phyloP scores from a whole-genome alignment of 139 green algal genomes.

The Klebsormidium nitens region DNA sequence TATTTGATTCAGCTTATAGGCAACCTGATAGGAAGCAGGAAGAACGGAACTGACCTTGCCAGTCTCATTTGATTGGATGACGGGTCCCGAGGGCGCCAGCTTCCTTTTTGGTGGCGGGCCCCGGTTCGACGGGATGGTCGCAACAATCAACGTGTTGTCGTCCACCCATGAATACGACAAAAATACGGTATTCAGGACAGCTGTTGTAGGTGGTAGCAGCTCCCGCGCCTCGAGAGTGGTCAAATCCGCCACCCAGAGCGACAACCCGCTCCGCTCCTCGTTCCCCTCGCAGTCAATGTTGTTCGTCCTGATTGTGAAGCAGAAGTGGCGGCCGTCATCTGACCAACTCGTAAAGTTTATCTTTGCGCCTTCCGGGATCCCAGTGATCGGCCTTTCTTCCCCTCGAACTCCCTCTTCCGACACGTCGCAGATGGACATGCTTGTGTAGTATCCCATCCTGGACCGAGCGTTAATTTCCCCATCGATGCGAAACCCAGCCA shows the following conservation, averaged over 20 bases:
- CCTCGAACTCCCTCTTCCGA: slow-evolving; percentile 34
- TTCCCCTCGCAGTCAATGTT: not conserved
- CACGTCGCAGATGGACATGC: slow-evolving; percentile 33
- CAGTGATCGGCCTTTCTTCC: slow-evolving; percentile 45
- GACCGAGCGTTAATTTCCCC: slow-evolving; percentile 61
- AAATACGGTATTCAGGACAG: slow-evolving; percentile 38
- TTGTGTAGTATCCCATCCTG: slow-evolving; percentile 61
- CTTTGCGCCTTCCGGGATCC: slow-evolving; percentile 60
- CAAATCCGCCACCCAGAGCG: slow-evolving; percentile 84
- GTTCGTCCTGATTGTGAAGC: slow-evolving; percentile 47
- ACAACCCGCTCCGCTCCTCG: slow-evolving; percentile 50
- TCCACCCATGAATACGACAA: slow-evolving; percentile 55
- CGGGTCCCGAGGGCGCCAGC: slow-evolving; percentile 59
- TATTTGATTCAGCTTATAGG: too few species aligned
- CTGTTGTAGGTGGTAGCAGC: slow-evolving; percentile 38
- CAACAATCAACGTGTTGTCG: slow-evolving; percentile 69
- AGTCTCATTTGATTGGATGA: slow-evolving; percentile 32
- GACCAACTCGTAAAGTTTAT: slow-evolving; percentile 76
- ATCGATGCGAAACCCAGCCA: slow-evolving; percentile 90
- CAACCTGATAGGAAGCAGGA: too few species aligned
- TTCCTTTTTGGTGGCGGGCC: slow-evolving; percentile 30
- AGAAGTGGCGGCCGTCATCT: slow-evolving; percentile 1
- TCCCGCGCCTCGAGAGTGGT: slow-evolving; percentile 51
- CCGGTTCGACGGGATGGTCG: slow-evolving; percentile 45
- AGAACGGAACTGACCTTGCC: too few species aligned